phyloP scores from a whole-genome alignment of 2,329 filamentous ascomycete genomes.

The Penicillium sp. region DNA sequence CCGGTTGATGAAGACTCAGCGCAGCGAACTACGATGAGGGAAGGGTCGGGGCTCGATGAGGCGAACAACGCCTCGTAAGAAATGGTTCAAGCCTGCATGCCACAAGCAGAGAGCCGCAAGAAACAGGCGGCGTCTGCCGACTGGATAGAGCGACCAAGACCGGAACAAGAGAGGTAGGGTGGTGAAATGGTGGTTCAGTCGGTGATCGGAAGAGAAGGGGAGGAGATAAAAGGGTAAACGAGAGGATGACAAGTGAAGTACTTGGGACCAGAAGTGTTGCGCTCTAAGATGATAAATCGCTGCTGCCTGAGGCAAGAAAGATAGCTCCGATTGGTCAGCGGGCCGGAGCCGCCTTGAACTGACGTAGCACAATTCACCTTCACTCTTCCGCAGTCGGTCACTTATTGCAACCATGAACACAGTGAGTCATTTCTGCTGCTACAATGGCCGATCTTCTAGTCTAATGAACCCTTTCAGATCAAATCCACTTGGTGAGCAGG shows the following conservation, averaged over 20 bases:
- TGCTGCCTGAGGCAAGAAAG: slow-evolving; percentile 26
- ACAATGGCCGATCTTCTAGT: neutral
- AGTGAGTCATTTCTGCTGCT: slow-evolving; percentile 36
- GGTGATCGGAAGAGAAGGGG: neutral
- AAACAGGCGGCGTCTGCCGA: slow-evolving; percentile 13
- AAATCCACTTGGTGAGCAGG: slow-evolving; percentile 58
- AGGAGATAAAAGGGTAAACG: neutral
- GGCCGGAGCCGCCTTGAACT: slow-evolving; percentile 7
- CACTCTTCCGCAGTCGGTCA: slow-evolving; percentile 3
- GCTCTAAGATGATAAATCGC: slow-evolving; percentile 4
- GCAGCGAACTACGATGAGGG: neutral
- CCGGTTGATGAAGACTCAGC: too few species aligned
- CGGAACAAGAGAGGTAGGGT: neutral
- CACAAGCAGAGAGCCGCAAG: slow-evolving; percentile 15
- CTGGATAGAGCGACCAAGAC: slow-evolving; percentile 2
- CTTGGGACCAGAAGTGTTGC: neutral
- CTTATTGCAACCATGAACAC: slow-evolving; percentile 50
- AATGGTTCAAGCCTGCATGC: slow-evolving; percentile 21
- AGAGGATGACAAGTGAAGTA: neutral
- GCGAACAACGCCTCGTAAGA: slow-evolving; percentile 12
- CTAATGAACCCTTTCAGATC: slow-evolving; percentile 43
- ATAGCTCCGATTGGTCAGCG: slow-evolving; percentile 7
- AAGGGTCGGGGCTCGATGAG: neutral
- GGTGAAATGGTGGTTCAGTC: neutral
- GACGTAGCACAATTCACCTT: slow-evolving; percentile 21